These are phyloP conservation scores for Candida arabinofermentans DNA, from an alignment of 805 yeast species.

Conservation along the genomic window DNA sequence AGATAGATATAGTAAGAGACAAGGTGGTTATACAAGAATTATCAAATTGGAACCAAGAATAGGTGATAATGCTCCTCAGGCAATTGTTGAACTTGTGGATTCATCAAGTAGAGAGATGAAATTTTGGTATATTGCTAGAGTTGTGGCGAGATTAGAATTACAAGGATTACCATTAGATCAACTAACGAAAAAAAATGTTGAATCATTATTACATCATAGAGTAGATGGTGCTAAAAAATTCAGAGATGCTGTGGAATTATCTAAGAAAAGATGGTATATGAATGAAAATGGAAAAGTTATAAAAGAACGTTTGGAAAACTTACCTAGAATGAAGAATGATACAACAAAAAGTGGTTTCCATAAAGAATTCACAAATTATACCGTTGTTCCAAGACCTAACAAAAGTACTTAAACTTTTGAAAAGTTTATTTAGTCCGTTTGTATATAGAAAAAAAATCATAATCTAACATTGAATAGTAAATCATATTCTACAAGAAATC, in stretches of 20 bases:
- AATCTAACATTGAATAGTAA: no score
- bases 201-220: slow-evolving; percentile 43
- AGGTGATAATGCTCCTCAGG: slow-evolving; percentile 89
- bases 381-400: slow-evolving; percentile 30
- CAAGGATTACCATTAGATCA: slow-evolving; percentile 52
- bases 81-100: slow-evolving; percentile 83
- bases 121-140: slow-evolving; percentile 73
- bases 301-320: slow-evolving; percentile 10
- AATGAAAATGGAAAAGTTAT: slow-evolving; percentile 14
- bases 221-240: slow-evolving; percentile 52
- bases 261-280: slow-evolving; percentile 44
- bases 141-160: slow-evolving; percentile 73
- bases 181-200: slow-evolving; percentile 54
- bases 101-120: slow-evolving; percentile 53
- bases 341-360: slow-evolving; percentile 29
- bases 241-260: slow-evolving; percentile 55
- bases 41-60: slow-evolving; percentile 78
- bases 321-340: slow-evolving; percentile 29
- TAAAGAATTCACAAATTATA: slow-evolving; percentile 25
- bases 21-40: slow-evolving; percentile 84
- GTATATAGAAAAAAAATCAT: neutral
- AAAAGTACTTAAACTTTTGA: neutral
- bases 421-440: neutral
- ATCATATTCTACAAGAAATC: no score
- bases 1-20: slow-evolving; percentile 57